phyloP scores from a whole-genome alignment of 495 filamentous ascomycete genomes.

The Hypomontagnella submonticulosa region DNA sequence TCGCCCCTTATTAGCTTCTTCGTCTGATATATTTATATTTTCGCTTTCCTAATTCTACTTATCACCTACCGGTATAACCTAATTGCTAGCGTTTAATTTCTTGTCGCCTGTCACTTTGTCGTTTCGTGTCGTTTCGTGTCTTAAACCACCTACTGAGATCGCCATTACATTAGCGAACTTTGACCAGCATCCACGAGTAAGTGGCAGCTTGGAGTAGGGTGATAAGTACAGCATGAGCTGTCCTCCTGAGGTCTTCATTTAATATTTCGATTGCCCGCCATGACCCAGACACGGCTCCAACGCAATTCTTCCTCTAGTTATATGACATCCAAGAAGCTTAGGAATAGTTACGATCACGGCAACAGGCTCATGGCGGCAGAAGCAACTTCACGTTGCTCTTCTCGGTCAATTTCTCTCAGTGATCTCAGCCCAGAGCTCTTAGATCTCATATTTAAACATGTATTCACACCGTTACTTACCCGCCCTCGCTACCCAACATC shows the following conservation, averaged over 20 bases:
- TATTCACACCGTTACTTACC: constrained; percentile 2
- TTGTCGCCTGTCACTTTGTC: constrained; percentile 14
- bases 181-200: not conserved
- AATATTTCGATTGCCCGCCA: not conserved
- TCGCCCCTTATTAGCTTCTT: constrained; percentile 8
- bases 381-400: not conserved
- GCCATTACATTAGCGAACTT: not conserved
- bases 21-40: constrained; percentile 15
- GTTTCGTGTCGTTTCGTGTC: constrained; percentile 5
- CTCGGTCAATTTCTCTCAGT: constrained; percentile 19
- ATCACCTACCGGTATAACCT: not conserved
- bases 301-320: not conserved
- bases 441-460: constrained; percentile 43
- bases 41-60: not conserved
- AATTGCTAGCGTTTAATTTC: not conserved
- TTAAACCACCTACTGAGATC: not conserved
- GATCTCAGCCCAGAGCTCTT: constrained; percentile 47
- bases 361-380: constrained; percentile 25
- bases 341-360: not conserved
- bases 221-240: not conserved
- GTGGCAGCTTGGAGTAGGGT: not conserved
- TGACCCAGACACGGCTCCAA: constrained; percentile 3
- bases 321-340: not conserved
- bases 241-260: not conserved
- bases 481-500: not conserved